phyloP scores from a whole-genome alignment of 805 yeast species.

The Myxozyma nipponensis region DNA sequence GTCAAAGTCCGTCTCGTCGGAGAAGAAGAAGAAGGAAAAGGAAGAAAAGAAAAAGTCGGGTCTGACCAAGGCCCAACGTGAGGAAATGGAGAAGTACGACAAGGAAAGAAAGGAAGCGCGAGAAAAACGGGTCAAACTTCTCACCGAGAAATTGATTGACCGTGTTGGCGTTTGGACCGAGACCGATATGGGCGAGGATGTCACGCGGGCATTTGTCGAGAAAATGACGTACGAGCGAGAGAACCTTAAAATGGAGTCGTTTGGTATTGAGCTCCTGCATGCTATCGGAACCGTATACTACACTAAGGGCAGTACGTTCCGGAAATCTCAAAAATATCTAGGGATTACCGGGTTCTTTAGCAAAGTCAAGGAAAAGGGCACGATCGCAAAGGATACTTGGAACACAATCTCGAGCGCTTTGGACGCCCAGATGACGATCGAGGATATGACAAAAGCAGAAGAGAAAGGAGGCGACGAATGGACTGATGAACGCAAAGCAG shows the following conservation, averaged over 20 bases:
- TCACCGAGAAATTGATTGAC: slow-evolving; percentile 56
- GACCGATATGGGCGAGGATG: slow-evolving; percentile 59
- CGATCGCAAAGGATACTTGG: slow-evolving; percentile 77
- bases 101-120: slow-evolving; percentile 70
- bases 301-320: slow-evolving; percentile 66
- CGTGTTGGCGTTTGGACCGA: slow-evolving; percentile 55
- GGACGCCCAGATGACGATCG: slow-evolving; percentile 79
- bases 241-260: slow-evolving; percentile 87
- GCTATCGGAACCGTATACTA: slow-evolving; percentile 78
- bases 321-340: slow-evolving; percentile 70
- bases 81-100: slow-evolving; percentile 62
- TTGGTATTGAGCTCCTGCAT: slow-evolving; percentile 79
- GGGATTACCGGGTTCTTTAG: slow-evolving; percentile 85
- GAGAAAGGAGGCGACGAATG: slow-evolving; percentile 52
- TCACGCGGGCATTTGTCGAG: slow-evolving; percentile 57
- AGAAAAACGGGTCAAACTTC: slow-evolving; percentile 58
- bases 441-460: slow-evolving; percentile 69
- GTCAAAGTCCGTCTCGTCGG: slow-evolving; percentile 15
- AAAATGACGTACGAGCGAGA: slow-evolving; percentile 75
- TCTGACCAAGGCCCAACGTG: slow-evolving; percentile 43
- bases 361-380: slow-evolving; percentile 77
- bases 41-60: slow-evolving; percentile 36
- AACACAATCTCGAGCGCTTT: slow-evolving; percentile 75
- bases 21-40: slow-evolving; percentile 27
- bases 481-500: slow-evolving; percentile 63